Evolutionary conservation across 176 grass and related monocot genomes (phyloP).

Genomic region (Poa annua): DNA sequence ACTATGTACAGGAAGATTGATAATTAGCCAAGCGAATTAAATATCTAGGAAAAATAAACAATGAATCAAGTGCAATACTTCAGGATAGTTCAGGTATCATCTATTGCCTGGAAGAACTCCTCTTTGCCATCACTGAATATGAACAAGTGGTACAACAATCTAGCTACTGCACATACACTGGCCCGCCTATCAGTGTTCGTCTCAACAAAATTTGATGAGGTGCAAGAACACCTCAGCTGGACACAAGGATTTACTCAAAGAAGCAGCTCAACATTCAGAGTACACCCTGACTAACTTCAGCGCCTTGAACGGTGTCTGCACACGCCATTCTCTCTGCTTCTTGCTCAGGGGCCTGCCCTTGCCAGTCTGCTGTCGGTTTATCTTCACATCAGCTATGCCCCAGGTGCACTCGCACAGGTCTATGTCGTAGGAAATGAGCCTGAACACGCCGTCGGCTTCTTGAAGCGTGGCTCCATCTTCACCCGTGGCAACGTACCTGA

Average conservation of each 20-base stretch:
- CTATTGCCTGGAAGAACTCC: background rate
- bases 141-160: conserved; percentile 14
- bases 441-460: conserved; percentile 77
- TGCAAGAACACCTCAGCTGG: background rate
- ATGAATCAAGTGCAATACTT: background rate
- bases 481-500: conserved; percentile 56
- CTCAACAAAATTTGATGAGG: background rate
- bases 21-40: conserved; percentile 16
- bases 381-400: conserved; percentile 92
- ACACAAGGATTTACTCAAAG: background rate
- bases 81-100: conserved; percentile 17
- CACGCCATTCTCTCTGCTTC: conserved; percentile 87
- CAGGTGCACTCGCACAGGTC: conserved; percentile 76
- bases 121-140: background rate
- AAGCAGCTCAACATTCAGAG: conserved; percentile 67
- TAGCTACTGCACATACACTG: background rate
- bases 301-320: conserved; percentile 67
- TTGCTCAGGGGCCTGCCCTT: conserved; percentile 92
- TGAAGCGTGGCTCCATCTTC: conserved; percentile 35
- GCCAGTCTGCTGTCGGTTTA: conserved; percentile 73
- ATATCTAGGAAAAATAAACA: conserved; percentile 12
- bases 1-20: background rate
- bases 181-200: background rate
- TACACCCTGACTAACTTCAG: conserved; percentile 75
- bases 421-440: conserved; percentile 74